A percentile compares a stretch with the other conserved stretches of the same genome.
These are phyloP conservation scores for Skeletonema costatum DNA, from an alignment of 108 stramenopile species.

Conservation along the genomic window DNA sequence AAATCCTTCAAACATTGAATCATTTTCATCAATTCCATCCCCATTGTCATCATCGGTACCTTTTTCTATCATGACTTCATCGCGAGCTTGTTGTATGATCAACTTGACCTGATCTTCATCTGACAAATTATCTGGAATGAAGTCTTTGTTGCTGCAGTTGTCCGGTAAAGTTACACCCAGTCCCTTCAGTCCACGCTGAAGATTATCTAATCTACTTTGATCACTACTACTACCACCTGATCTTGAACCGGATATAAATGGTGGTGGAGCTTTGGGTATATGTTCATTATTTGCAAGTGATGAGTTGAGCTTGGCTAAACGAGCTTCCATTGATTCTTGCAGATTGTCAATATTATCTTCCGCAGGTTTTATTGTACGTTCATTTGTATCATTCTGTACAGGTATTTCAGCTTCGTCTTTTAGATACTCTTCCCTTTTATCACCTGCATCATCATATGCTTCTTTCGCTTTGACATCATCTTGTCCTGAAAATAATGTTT, in stretches of 20 bases:
- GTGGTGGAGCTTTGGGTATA: conserved; percentile 5
- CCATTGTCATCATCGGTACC: not conserved
- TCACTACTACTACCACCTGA: not conserved
- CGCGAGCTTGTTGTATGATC: conserved; percentile 30
- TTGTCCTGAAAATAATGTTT: conserved; percentile 13
- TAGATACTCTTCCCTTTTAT: not conserved
- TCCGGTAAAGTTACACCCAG: conserved; percentile 36
- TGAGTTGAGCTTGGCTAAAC: conserved; percentile 22
- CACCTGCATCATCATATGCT: not conserved
- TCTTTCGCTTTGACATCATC: not conserved
- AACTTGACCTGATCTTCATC: conserved; percentile 37
- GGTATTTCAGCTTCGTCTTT: not conserved
- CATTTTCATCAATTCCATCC: conserved; percentile 29
- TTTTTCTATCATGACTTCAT: conserved; percentile 37
- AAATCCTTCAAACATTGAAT: conserved; percentile 45
- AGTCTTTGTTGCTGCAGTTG: not conserved
- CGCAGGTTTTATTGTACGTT: not conserved
- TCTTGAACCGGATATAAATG: conserved; percentile 11
- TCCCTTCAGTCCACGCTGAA: conserved; percentile 25
- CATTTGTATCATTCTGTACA: not conserved
- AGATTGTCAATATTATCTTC: conserved; percentile 7
- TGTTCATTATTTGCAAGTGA: conserved; percentile 1
- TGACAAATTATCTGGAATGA: conserved; percentile 20
- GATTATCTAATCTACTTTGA: conserved; percentile 21
- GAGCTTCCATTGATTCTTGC: conserved; percentile 21